Evolutionary conservation across 208 protist species (phyloP), one percentile per base, ranked within the genome.

Genomic region (Giardia muris): DNA sequence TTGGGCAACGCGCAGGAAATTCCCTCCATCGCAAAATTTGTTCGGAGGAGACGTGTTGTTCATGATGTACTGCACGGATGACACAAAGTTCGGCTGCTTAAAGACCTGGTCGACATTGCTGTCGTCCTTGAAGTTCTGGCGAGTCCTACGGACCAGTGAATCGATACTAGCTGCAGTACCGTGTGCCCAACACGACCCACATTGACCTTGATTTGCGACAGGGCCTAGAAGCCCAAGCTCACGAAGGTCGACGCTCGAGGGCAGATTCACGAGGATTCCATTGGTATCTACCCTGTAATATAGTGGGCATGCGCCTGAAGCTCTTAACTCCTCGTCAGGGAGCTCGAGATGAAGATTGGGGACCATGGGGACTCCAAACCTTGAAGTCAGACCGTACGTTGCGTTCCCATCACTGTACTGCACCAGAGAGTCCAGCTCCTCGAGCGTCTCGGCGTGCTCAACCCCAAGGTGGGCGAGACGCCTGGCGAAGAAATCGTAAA

Each of bases 161-260:
- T 92, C 94, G 89, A 46, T 94, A 94, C n/a, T 43, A 22, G 4
- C 4, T 4, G 86, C 86, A 43, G 86, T 4, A 4, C 4, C 87
- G 48, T 94, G 93, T 43, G 94, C 93, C 95, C 94, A 95, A 89
- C 94, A 95, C 10, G 93, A 95, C 30, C 95, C 95, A 92, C 95
- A 96, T 30, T 94, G 93, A 48, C 93, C 94, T 92, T 96, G 95
- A 90, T 96, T 92, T 86, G 95, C 94, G 0, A 94, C 91, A 43
- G 47, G 92, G 22, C 92, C 95, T 4, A 96, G 95, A 46, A 93
- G 88, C 1, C 92, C 93, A 47, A 93, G 48, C 22, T 93, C 57
- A 19, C 95, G 57, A 93, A 95, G 96, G 93, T 96, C 95, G 19
- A 96, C 47, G 2, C 47, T 10, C 39, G 46, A 1, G 46, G 94